A percentile compares a stretch with the other conserved stretches of the same genome.
Evolutionary conservation across 1,284 basidiomycete genomes (phyloP).

Genomic region (Paramarasmius palmivorus): DNA sequence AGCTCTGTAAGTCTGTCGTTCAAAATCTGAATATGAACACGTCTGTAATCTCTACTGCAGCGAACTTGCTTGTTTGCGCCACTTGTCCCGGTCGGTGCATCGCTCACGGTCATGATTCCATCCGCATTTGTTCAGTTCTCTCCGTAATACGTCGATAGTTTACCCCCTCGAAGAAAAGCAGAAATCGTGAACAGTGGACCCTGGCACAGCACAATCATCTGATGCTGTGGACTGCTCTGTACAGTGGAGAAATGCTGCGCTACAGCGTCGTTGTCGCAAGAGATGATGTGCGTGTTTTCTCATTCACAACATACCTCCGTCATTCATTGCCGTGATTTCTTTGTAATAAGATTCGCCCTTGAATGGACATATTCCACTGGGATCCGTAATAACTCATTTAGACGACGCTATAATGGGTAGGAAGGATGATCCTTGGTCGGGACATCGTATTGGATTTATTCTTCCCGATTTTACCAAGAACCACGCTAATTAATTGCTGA

Average conservation of each 20-base stretch:
- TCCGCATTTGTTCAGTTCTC: slow-evolving; percentile 1
- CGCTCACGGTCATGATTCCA: background rate
- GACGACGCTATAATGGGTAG: slow-evolving; percentile 50
- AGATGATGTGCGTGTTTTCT: slow-evolving; percentile 39
- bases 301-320: background rate
- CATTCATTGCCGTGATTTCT: background rate
- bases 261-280: slow-evolving; percentile 48
- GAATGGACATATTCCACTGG: slow-evolving; percentile 46
- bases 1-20: background rate
- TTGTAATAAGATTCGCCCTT: slow-evolving; percentile 55
- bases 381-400: slow-evolving; percentile 54
- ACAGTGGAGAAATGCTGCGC: slow-evolving; percentile 31
- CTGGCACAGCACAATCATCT: slow-evolving; percentile 76
- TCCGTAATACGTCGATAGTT: background rate
- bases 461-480: background rate
- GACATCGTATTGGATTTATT: slow-evolving; percentile 34
- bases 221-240: slow-evolving; percentile 42
- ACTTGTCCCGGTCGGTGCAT: background rate
- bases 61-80: background rate
- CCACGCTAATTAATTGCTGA: slow-evolving; percentile 60
- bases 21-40: background rate
- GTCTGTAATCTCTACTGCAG: background rate
- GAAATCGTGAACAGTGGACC: slow-evolving; percentile 67
- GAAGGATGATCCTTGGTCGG: slow-evolving; percentile 44
- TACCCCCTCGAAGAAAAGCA: slow-evolving; percentile 32